These are phyloP conservation scores for Cymbopogon citratus DNA, from an alignment of 176 grass and related monocot genomes.

Conservation along the genomic window DNA sequence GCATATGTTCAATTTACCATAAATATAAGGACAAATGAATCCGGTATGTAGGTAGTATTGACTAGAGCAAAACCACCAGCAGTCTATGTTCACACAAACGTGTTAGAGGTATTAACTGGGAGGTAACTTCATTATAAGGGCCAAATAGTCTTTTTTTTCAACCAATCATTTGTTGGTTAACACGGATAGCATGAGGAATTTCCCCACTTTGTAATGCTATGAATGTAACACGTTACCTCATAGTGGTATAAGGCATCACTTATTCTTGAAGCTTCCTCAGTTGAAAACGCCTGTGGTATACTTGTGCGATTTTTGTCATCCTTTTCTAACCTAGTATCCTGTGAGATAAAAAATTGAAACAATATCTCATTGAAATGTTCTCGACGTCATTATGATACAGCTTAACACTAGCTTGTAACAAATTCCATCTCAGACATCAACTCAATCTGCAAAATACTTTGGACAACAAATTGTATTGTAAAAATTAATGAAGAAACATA, in stretches of 20 bases:
- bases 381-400: not conserved
- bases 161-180: not conserved
- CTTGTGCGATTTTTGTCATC: conserved; percentile 38
- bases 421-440: not conserved
- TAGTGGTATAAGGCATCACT: conserved; percentile 79
- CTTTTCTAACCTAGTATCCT: conserved; percentile 65
- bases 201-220: not conserved
- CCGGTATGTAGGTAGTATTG: not conserved
- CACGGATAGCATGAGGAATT: not conserved
- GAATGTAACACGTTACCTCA: conserved; percentile 57
- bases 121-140: not conserved
- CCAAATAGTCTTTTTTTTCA: not conserved
- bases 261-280: conserved; percentile 77
- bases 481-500: not conserved
- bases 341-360: conserved; percentile 30
- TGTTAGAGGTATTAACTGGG: not conserved
- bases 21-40: not conserved
- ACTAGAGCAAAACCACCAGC: not conserved
- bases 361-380: not conserved
- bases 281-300: conserved; percentile 60
- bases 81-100: not conserved
- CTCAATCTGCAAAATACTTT: not conserved
- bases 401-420: not conserved
- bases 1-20: not conserved
- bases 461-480: not conserved